These are phyloP conservation scores for Trypanosoma caninum DNA, from an alignment of 208 protist genomes.

Conservation along the genomic window DNA sequence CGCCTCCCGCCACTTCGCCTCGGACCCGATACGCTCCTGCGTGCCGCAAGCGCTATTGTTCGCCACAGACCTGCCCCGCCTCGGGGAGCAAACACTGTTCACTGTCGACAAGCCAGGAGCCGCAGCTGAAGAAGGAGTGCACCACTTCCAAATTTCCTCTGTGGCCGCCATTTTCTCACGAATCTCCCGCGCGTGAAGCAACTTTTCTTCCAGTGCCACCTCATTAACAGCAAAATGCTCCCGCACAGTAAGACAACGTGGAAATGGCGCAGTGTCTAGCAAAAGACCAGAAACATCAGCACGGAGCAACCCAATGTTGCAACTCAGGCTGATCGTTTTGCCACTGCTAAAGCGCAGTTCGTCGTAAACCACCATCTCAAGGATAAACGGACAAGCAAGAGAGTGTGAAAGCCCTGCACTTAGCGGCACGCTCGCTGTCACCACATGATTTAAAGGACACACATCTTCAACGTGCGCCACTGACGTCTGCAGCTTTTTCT, in stretches of 20 bases:
- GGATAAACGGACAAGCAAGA: slow-evolving; percentile 14
- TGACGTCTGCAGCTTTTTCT: not conserved
- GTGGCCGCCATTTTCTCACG: not conserved
- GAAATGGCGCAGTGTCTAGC: not conserved
- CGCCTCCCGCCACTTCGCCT: slow-evolving; percentile 1
- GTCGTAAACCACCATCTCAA: slow-evolving; percentile 21
- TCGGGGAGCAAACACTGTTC: not conserved
- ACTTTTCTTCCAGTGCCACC: slow-evolving; percentile 18
- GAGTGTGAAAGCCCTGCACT: slow-evolving; percentile 8
- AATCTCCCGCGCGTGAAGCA: slow-evolving; percentile 4
- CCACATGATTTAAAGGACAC: slow-evolving; percentile 13
- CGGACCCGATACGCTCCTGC: not conserved
- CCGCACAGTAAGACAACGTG: slow-evolving; percentile 5
- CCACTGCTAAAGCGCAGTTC: slow-evolving; percentile 23
- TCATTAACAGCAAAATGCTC: slow-evolving; percentile 7
- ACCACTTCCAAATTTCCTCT: not conserved
- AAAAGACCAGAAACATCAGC: slow-evolving; percentile 16
- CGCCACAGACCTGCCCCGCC: not conserved
- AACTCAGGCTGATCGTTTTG: not conserved
- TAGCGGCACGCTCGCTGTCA: slow-evolving; percentile 4
- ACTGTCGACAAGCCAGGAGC: not conserved
- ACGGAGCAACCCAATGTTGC: slow-evolving; percentile 14
- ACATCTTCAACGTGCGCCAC: slow-evolving; percentile 18
- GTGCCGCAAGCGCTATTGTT: not conserved
- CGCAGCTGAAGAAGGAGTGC: not conserved